These are phyloP conservation scores for Quercus aquifolioides DNA, from an alignment of 306 rosid genomes.

Conservation along the genomic window DNA sequence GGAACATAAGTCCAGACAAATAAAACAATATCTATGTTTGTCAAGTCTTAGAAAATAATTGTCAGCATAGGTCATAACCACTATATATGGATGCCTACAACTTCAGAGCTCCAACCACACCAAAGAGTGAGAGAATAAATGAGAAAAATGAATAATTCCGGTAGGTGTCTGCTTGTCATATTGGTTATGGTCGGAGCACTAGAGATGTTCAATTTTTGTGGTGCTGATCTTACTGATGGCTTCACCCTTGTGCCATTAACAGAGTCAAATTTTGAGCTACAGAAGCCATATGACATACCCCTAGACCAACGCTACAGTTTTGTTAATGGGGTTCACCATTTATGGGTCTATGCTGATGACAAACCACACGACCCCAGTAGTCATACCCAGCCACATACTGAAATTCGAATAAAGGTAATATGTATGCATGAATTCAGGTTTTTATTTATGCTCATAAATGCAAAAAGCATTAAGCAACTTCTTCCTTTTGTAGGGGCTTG, in stretches of 20 bases:
- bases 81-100: too few species aligned
- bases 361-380: constrained; percentile 31
- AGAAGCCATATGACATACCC: constrained; percentile 40
- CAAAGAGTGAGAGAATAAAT: too few species aligned
- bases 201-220: background rate
- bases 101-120: too few species aligned
- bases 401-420: constrained; percentile 34
- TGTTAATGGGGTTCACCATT: constrained; percentile 28
- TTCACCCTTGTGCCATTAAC: constrained; percentile 46
- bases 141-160: too few species aligned
- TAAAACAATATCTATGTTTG: too few species aligned
- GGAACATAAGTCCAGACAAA: too few species aligned
- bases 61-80: too few species aligned
- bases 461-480: background rate
- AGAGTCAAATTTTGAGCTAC: constrained; percentile 20
- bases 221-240: constrained; percentile 38
- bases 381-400: constrained; percentile 44
- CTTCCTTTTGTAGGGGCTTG: constrained; percentile 26
- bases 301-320: constrained; percentile 28
- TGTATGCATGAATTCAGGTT: background rate
- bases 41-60: too few species aligned
- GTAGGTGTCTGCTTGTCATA: background rate
- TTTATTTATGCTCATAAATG: background rate
- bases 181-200: background rate
- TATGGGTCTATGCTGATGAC: constrained; percentile 53